These are phyloP conservation scores for Rhytidiadelphus loreus DNA, from an alignment of 225 moss, liverwort and hornwort genomes.

Conservation along the genomic window DNA sequence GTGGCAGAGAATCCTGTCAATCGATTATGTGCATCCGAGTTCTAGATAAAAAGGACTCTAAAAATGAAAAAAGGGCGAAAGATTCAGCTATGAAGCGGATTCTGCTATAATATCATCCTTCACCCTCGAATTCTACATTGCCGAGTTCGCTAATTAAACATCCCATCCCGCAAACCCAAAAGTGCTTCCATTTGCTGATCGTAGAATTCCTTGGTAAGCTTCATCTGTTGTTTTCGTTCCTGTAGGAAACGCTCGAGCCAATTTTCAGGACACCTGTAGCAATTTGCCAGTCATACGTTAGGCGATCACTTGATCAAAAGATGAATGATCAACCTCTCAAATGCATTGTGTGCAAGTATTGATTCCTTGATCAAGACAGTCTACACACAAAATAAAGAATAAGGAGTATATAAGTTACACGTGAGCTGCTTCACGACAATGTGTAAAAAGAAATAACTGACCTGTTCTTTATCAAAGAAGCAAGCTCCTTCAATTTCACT, in stretches of 20 bases:
- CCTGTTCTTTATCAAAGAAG: slow-evolving; percentile 56
- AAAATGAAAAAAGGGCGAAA: neutral
- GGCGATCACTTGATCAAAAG: neutral
- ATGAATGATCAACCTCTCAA: neutral
- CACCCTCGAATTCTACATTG: neutral
- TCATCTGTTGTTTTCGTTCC: slow-evolving; percentile 60
- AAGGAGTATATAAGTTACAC: neutral
- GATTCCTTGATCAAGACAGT: neutral
- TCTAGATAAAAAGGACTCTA: neutral
- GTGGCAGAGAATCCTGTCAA: neutral
- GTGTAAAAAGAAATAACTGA: neutral
- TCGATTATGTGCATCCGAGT: neutral
- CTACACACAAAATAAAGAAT: neutral
- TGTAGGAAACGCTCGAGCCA: slow-evolving; percentile 40
- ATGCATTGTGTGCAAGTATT: neutral
- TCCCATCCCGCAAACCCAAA: slow-evolving; percentile 45
- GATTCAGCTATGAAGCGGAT: neutral
- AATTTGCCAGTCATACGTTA: neutral
- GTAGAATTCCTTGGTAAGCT: slow-evolving; percentile 54
- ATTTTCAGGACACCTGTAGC: slow-evolving; percentile 14
- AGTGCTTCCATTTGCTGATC: slow-evolving; percentile 45
- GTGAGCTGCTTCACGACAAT: neutral
- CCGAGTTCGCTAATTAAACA: neutral
- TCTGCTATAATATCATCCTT: neutral
- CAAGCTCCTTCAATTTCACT: slow-evolving; percentile 52